Percentiles rank a stretch among this genome's conserved stretches.
Conservation (phyloP, 78 protist species). For the Tieghemostelium lacteum region DNA sequence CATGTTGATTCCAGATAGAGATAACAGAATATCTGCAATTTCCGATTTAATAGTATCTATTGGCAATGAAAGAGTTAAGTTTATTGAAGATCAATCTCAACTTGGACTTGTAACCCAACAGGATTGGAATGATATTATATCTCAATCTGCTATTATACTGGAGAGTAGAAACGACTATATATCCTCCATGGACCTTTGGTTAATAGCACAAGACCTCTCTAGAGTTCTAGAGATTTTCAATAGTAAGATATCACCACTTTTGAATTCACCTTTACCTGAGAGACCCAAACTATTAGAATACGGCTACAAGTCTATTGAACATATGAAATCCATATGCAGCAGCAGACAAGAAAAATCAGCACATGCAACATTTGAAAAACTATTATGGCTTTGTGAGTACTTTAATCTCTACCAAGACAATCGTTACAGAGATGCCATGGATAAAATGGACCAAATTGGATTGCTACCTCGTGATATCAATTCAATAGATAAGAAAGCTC, state of each 20-base stretch:
- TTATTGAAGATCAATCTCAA: too few species aligned
- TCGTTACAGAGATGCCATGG: constrained; percentile 38
- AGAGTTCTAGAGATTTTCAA: constrained; percentile 56
- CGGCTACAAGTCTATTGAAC: constrained; percentile 22
- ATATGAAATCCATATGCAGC: constrained; percentile 7
- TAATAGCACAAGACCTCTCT: constrained; percentile 40
- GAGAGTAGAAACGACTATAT: constrained; percentile 19
- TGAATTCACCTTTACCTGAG: constrained; percentile 14
- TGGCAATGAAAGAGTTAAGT: too few species aligned
- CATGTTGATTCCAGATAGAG: constrained; percentile 33
- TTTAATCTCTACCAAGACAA: constrained; percentile 21
- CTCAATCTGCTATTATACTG: constrained; percentile 29
- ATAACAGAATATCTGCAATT: constrained; percentile 9
- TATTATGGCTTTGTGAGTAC: constrained; percentile 31
- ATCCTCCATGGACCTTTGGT: constrained; percentile 44
- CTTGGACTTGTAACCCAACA: constrained; percentile 29
- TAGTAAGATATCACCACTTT: constrained; percentile 16
- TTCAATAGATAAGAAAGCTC: constrained; percentile 15
- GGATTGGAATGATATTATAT: constrained; percentile 52
- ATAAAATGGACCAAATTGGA: constrained; percentile 1
- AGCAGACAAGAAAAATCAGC: constrained; percentile 14
- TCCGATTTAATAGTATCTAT: constrained; percentile 43
- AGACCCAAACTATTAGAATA: constrained; percentile 30
- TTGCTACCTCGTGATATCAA: not conserved
- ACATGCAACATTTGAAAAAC: constrained; percentile 53